Evolutionary conservation across 2,329 filamentous ascomycete species (phyloP).

Genomic region (Botrytis deweyae): DNA sequence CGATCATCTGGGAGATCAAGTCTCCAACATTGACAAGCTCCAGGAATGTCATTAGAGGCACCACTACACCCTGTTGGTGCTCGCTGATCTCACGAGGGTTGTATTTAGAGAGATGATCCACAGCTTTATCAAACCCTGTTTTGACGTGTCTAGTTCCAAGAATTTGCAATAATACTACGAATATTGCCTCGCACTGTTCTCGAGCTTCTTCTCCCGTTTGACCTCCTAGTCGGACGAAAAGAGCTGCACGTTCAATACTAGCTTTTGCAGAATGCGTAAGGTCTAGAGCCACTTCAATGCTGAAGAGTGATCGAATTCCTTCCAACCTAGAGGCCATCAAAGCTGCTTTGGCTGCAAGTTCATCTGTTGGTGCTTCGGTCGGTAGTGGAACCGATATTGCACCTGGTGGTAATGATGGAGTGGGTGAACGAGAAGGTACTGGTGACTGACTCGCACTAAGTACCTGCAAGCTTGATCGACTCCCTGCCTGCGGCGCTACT

Average conservation of each 20-base stretch:
- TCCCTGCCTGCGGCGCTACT: constrained; percentile 27
- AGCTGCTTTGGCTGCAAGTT: constrained; percentile 94
- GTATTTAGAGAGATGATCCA: constrained; percentile 86
- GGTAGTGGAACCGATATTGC: constrained; percentile 44
- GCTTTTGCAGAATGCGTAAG: constrained; percentile 87
- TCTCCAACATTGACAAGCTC: constrained; percentile 98
- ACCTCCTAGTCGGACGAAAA: constrained; percentile 78
- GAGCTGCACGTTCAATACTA: constrained; percentile 78
- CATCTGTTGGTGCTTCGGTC: constrained; percentile 76
- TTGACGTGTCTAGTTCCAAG: constrained; percentile 86
- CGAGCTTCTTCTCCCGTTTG: constrained; percentile 79
- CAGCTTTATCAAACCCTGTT: constrained; percentile 89
- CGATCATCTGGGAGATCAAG: constrained; percentile 97
- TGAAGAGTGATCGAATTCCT: constrained; percentile 92
- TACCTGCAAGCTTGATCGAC: constrained; percentile 36
- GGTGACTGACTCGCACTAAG: constrained; percentile 30
- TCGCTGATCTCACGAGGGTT: constrained; percentile 80
- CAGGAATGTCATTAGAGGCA: constrained; percentile 90
- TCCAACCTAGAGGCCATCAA: constrained; percentile 94
- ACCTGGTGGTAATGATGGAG: constrained; percentile 45
- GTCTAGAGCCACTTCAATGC: constrained; percentile 89
- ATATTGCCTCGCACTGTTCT: constrained; percentile 87
- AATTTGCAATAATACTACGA: constrained; percentile 78
- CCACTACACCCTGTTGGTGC: constrained; percentile 73
- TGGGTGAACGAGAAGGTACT: constrained; percentile 49